Base-by-base conservation (phyloP, 192 early-diverging fungal genomes). In the Rhizophagus prolifer region DNA sequence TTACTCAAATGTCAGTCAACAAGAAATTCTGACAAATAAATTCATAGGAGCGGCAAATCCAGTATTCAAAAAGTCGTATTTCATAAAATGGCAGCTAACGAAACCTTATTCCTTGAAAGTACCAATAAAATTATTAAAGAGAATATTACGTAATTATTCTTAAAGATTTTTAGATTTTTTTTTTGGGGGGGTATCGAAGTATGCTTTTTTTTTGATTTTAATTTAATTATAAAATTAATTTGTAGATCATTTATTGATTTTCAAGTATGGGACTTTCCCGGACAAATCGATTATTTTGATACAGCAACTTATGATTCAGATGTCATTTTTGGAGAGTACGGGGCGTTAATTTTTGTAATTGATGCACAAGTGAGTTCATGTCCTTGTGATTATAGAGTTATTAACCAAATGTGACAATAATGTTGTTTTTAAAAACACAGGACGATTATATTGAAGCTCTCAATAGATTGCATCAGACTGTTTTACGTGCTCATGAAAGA, bases 251-350 rank as follows among this genome's bases (percentile, higher is more conserved):
- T 94, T 75, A 91, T 95, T 64, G 91, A 95, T 76, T 94, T 96
- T 79, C 83, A 91, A 65, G 87, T 97, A 8, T 96, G 93, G 92
- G 96, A 99, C 78, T 95, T 92, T 76, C 97, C 96, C 7, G 97
- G 94, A 8, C 89, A 94, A 60, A 87, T 94, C 81, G 93, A 96
- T 82, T 92, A 90, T 75, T 89, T 91, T 63, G 94, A 96, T 75
- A 81, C 85, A 16, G 86, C 41, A 9, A 44, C 87, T 26, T 92
- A 83, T 59, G 89, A 93, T 77, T 83, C 90, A 3, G 81, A 84
- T 63, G 82, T 88, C 19, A 93, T 92, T 58, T 93, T 87, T 81
- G 89, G 88, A 60, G 84, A 90, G 70, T 84, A 86, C 30, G 92
- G 93, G 14, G 90, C 92, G 3, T 79, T 98, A 63, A 92, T 97